Conservation (phyloP, 75 land plant genomes). For the Pinus tabuliformis region DNA sequence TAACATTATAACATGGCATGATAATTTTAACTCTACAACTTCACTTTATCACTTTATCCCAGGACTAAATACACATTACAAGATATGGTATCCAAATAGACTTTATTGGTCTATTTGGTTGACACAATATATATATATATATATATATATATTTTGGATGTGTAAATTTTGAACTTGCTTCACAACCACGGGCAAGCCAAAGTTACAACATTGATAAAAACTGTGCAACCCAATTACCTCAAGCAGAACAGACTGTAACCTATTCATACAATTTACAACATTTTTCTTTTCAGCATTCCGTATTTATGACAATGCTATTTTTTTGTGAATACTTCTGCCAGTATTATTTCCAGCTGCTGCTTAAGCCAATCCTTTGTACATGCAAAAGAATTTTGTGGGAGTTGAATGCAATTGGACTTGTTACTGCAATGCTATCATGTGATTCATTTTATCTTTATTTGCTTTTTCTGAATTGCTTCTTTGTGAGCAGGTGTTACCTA, state of each 20-base stretch:
- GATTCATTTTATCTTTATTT: neutral
- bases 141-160: too few species aligned
- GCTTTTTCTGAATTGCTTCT: neutral
- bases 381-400: neutral
- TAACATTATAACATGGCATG: too few species aligned
- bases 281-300: neutral
- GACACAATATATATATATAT: too few species aligned
- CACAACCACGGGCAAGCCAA: neutral
- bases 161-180: neutral
- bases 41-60: too few species aligned
- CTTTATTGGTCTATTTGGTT: neutral
- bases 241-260: neutral
- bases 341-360: neutral
- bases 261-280: too few species aligned
- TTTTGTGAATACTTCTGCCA: neutral
- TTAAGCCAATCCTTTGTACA: neutral
- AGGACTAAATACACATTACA: too few species aligned
- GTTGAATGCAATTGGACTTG: neutral
- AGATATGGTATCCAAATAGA: too few species aligned
- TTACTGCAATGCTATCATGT: neutral
- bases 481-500: constrained; percentile 55
- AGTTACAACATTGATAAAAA: neutral
- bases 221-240: neutral
- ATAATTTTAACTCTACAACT: too few species aligned
- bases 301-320: neutral